Conservation (phyloP, 257 asterid species). For the Coffea eugenioides region DNA sequence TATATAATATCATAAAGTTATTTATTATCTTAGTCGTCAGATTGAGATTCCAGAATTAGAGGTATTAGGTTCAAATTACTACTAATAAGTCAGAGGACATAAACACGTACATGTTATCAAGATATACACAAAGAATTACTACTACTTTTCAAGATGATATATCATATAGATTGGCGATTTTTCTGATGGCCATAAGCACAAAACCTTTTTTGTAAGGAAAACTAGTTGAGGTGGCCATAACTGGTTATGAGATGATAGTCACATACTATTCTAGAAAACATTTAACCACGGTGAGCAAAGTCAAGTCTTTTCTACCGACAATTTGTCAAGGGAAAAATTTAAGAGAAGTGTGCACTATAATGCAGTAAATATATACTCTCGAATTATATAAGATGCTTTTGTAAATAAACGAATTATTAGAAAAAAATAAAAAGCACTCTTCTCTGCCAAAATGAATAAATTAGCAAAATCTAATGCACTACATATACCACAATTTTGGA, state of each 20-base stretch:
- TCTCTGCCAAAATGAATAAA: neutral
- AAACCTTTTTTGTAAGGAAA: neutral
- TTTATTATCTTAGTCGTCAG: too few species aligned
- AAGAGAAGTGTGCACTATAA: neutral
- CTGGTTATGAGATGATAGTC: neutral
- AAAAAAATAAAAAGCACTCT: neutral
- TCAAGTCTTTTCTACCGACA: slow-evolving; percentile 10
- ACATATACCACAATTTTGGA: neutral
- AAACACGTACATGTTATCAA: neutral
- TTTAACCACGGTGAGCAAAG: neutral
- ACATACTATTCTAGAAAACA: neutral
- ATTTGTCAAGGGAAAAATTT: neutral
- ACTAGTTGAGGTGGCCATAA: neutral
- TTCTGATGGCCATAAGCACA: neutral
- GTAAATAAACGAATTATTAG: neutral
- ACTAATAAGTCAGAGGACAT: neutral
- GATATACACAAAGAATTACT: neutral
- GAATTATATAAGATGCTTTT: neutral
- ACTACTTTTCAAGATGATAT: neutral
- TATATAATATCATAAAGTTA: too few species aligned
- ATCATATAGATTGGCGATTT: neutral
- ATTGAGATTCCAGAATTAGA: too few species aligned
- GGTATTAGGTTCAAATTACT: too few species aligned
- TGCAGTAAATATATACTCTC: neutral
- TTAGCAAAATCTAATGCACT: neutral